Evolutionary conservation across 2,329 filamentous ascomycete species (phyloP), one percentile per base, ranked within the genome.

Genomic region (Arthrobotrys entomopaga): DNA sequence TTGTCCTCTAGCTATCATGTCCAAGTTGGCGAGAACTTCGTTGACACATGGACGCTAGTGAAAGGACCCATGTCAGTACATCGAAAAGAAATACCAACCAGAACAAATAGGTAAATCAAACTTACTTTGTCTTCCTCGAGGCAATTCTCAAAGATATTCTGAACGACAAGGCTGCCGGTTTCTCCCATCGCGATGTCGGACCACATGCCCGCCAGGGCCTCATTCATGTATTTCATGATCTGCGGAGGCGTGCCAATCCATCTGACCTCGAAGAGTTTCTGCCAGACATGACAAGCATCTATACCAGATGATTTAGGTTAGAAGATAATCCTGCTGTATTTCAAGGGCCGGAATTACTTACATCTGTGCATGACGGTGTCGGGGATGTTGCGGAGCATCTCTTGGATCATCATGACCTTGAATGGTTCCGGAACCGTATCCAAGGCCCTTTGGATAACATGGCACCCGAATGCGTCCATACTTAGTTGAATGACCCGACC

Each of bases 101-200:
- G 10, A 34, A 7, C 10, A 2, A 34, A 34, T 34, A 10, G 29
- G 29, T 6, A 34, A 24, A 34, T 13, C n/a, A 0, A 40, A 59
- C 52, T 46, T 63, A 65, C 93, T 89, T 99, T 99, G 83, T 99
- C 95, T 79, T 98, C 94, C 80, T 99, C 96, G 29, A 98, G 87
- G 80, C 95, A 99, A 80, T 99, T 99, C 84, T 99, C 95, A 81
- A 99, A 99, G 80, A 99, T 99, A 81, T 99, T 99, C 82, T 99
- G 95, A 56, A 99, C 96, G 52, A 99, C 95, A 78, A 99, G 86
- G 81, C 95, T 99, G 74, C 95, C 95, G 10, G 96, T 99, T 84
- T 99, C 95, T 40, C 95, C 95, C 60, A 98, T 85, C 20, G 96
- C 96, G 76, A 99, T 95, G 80, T 99, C 94, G 80, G 98, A 93